A percentile compares a stretch with the other conserved stretches of the same genome.
Conservation (phyloP, 108 stramenopile species). For the Nitzschia palea region DNA sequence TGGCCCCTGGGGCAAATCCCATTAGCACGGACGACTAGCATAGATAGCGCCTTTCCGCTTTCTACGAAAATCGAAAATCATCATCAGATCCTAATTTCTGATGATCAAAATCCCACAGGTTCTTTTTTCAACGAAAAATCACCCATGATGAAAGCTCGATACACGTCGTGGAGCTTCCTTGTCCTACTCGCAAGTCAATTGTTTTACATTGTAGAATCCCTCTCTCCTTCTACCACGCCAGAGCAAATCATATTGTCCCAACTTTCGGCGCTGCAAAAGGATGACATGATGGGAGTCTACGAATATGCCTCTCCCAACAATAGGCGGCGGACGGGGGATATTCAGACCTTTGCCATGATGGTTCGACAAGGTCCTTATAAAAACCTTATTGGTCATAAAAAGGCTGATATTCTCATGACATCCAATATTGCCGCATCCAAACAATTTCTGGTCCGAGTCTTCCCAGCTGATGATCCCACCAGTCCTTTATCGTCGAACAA, state of each 20-base stretch:
- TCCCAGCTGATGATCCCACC: background rate
- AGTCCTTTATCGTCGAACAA: background rate
- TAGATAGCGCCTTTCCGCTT: too few species aligned
- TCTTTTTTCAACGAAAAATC: too few species aligned
- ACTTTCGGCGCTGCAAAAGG: conserved; percentile 1
- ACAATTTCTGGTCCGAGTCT: conserved; percentile 12
- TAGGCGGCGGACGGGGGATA: conserved; percentile 6
- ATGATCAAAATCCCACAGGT: too few species aligned
- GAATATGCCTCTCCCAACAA: conserved; percentile 16
- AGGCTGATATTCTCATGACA: conserved; percentile 5
- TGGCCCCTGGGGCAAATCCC: too few species aligned
- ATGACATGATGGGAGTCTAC: conserved; percentile 12
- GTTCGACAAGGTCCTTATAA: conserved; percentile 13
- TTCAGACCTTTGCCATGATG: conserved; percentile 3
- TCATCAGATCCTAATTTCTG: too few species aligned
- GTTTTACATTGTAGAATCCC: background rate
- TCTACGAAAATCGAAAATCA: too few species aligned
- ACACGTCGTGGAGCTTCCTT: too few species aligned
- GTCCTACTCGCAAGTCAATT: too few species aligned
- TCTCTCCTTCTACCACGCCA: conserved; percentile 6
- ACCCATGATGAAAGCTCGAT: too few species aligned
- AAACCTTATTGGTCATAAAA: conserved; percentile 3
- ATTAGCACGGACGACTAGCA: too few species aligned
- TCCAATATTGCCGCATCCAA: conserved; percentile 9
- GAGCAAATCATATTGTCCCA: conserved; percentile 9